Percentiles rank a stretch among this genome's conserved stretches.
Conservation (phyloP, 179 eudicot species). For the Actinidia arguta region DNA sequence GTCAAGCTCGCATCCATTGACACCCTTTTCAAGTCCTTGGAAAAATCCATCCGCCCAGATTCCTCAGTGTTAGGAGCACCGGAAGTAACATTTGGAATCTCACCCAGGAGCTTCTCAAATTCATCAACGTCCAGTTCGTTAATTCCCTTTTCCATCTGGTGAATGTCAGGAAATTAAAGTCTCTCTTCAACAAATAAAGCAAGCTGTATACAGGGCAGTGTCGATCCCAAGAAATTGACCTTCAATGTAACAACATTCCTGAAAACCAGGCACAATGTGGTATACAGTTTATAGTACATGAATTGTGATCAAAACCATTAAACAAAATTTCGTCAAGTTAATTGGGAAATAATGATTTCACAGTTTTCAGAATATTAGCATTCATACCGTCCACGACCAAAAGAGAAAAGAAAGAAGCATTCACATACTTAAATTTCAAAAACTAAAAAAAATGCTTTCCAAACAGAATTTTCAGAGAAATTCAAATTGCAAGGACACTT, state of each 20-base stretch:
- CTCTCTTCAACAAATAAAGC: constrained; percentile 7
- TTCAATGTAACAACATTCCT: neutral
- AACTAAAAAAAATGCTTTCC: neutral
- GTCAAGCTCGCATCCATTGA: neutral
- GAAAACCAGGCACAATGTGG: neutral
- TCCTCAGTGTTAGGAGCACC: constrained; percentile 22
- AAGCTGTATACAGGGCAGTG: neutral
- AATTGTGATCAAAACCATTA: neutral
- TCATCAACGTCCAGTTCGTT: constrained; percentile 42
- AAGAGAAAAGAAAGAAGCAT: neutral
- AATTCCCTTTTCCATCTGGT: constrained; percentile 26
- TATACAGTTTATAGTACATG: neutral
- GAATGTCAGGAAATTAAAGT: neutral
- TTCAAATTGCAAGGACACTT: too few species aligned
- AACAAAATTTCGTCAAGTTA: neutral
- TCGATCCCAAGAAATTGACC: constrained; percentile 5
- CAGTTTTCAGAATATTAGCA: neutral
- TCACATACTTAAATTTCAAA: neutral
- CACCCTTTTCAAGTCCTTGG: constrained; percentile 25
- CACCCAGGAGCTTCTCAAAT: constrained; percentile 45
- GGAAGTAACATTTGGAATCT: constrained; percentile 43
- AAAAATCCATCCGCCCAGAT: constrained; percentile 26
- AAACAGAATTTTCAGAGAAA: neutral
- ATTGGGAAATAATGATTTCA: neutral
- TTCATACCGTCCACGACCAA: neutral